Evolutionary conservation across 2,329 filamentous ascomycete genomes (phyloP).

Genomic region (Fusarium sarcochroum): DNA sequence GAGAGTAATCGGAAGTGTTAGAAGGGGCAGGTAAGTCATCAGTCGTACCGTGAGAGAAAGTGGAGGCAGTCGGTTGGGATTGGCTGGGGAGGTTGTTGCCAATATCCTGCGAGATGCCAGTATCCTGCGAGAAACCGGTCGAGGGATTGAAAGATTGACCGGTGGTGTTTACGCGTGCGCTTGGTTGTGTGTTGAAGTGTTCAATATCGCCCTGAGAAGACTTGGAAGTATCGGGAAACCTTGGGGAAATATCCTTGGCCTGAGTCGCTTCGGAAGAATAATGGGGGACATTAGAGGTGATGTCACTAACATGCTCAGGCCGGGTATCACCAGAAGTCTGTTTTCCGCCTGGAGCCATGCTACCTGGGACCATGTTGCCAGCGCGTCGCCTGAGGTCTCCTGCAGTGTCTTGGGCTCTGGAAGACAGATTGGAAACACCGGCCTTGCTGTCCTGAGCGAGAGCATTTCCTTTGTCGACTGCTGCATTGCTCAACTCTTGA

Average conservation of each 20-base stretch:
- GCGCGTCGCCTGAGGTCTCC: conserved; percentile 16
- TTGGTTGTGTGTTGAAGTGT: not conserved
- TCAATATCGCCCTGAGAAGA: not conserved
- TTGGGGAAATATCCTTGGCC: conserved; percentile 19
- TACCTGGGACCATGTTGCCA: conserved; percentile 7
- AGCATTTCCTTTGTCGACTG: conserved; percentile 26
- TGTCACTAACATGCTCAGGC: not conserved
- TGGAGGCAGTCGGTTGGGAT: not conserved
- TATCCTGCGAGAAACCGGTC: not conserved
- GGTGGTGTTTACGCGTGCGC: not conserved
- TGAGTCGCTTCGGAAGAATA: conserved; percentile 6
- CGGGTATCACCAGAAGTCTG: not conserved
- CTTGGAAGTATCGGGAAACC: not conserved
- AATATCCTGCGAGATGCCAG: not conserved
- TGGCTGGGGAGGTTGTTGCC: not conserved
- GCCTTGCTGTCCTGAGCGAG: conserved; percentile 29
- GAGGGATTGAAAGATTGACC: not conserved
- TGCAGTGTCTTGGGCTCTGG: conserved; percentile 31
- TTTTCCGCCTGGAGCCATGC: conserved; percentile 9
- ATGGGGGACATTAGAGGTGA: conserved; percentile 14
- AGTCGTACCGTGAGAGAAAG: not conserved
- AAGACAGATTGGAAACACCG: conserved; percentile 24
- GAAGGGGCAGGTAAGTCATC: not conserved
- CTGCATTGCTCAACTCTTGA: conserved; percentile 22
- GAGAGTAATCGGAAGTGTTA: not conserved